Base-by-base conservation (phyloP, 768 basidiomycete genomes). In the Collybiopsis confluens region DNA sequence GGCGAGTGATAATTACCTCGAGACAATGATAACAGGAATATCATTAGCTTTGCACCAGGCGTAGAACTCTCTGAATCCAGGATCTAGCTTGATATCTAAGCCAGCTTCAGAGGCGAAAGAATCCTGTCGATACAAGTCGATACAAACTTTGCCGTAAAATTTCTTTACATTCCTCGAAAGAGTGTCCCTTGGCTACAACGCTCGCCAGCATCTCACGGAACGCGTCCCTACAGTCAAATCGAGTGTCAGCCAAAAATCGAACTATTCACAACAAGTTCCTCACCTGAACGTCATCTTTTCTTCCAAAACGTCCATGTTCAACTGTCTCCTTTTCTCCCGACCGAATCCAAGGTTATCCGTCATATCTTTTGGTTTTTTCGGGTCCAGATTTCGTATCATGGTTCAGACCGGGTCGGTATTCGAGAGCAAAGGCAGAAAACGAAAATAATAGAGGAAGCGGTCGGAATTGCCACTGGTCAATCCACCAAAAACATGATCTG, bases 321-420 rank as follows among this genome's bases (percentile, higher is more conserved):
- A 79, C 45, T 79, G 77, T 52, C 90, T 76, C 46, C 96, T 74
- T 65, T 83, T 83, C 23, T 82, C 81, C 54, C 74, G 74, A 16
- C 96, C 96, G 65, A 82, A 92, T 21, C 96, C 96, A 54, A 91
- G 80, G 65, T 89, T 85, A 69, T 98, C 96, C 33, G 93, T 94
- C 74, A 96, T 66, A 67, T 85, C 92, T 93, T 61, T 41, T 21
- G n/a, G n/a, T n/a, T n/a, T n/a, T n/a, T n/a, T n/a, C n/a, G n/a
- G n/a, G n/a, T n/a, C n/a, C n/a, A n/a, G n/a, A n/a, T n/a, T n/a
- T n/a, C n/a, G n/a, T n/a, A n/a, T n/a, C n/a, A n/a, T n/a, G n/a
- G n/a, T n/a, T n/a, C n/a, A n/a, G n/a, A n/a, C n/a, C n/a, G n/a
- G n/a, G n/a, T n/a, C n/a, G n/a, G n/a, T n/a, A n/a, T n/a, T n/a